Percentiles rank a stretch among this genome's conserved stretches.
phyloP scores from a whole-genome alignment of 2,329 filamentous ascomycete species.

The Neonectria ditissima region DNA sequence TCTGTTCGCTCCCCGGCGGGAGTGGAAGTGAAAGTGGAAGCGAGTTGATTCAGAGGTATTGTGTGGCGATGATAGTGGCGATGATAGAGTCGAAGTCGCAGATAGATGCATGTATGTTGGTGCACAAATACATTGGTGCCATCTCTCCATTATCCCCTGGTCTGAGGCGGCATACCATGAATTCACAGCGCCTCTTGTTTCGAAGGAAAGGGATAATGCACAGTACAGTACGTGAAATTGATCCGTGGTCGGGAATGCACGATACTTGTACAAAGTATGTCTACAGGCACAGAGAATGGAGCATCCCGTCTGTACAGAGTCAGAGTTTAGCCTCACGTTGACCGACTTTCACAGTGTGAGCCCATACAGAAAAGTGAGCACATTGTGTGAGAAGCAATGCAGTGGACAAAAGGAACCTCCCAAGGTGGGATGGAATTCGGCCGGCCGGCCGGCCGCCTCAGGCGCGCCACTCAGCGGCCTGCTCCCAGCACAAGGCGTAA shows the following conservation, averaged over 20 bases:
- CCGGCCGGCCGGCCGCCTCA: conserved; percentile 35
- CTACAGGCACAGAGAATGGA: neutral
- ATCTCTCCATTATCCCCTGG: conserved; percentile 5
- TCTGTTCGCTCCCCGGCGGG: conserved; percentile 10
- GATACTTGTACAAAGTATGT: neutral
- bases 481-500: neutral
- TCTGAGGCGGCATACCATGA: too few species aligned
- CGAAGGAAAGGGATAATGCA: neutral
- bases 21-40: neutral
- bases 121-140: neutral
- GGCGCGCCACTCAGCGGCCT: conserved; percentile 42
- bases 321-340: neutral
- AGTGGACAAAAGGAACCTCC: conserved; percentile 41
- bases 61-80: too few species aligned
- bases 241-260: conserved; percentile 3
- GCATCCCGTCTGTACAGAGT: neutral
- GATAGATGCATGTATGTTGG: neutral
- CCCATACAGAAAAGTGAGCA: conserved; percentile 3
- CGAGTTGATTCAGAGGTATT: too few species aligned
- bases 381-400: conserved; percentile 10
- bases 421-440: conserved; percentile 19
- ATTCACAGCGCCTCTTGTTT: neutral
- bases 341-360: neutral
- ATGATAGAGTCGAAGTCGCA: too few species aligned
- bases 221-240: neutral